Evolutionary conservation across 1,284 basidiomycete species (phyloP).

Genomic region (Leccinum cinnamomeum): DNA sequence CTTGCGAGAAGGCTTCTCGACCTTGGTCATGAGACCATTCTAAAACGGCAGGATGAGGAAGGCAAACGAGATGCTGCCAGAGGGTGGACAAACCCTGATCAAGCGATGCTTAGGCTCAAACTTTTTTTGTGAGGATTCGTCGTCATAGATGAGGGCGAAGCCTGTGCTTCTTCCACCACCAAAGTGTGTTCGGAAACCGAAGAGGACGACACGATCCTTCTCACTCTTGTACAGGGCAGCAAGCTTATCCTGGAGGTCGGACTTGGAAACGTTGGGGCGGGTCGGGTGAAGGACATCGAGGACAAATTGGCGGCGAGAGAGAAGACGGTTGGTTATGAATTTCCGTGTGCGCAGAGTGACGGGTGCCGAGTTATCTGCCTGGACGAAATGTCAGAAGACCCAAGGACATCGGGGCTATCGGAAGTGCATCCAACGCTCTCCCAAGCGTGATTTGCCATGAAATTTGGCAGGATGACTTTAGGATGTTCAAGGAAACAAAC

Average conservation of each 20-base stretch:
- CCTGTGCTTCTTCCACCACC: conserved; percentile 98
- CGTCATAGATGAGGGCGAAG: conserved; percentile 98
- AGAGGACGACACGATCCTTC: conserved; percentile 75
- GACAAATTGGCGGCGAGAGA: conserved; percentile 91
- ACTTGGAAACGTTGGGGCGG: conserved; percentile 92
- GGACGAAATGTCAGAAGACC: conserved; percentile 19
- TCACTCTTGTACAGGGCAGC: conserved; percentile 78
- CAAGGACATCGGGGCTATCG: conserved; percentile 21
- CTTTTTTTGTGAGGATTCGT: conserved; percentile 91
- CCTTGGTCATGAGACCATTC: conserved; percentile 84
- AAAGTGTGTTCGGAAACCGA: conserved; percentile 89
- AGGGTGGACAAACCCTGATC: conserved; percentile 71
- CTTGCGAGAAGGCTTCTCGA: conserved; percentile 93
- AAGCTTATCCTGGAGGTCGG: conserved; percentile 93
- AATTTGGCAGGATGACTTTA: conserved; percentile 1
- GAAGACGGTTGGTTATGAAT: conserved; percentile 99
- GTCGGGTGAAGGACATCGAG: conserved; percentile 96
- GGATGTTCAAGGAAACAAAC: conserved; percentile 4
- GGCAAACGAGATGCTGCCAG: background rate
- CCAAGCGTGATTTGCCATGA: conserved; percentile 6
- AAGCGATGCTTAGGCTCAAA: conserved; percentile 98
- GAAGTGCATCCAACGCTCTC: conserved; percentile 25
- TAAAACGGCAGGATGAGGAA: conserved; percentile 36
- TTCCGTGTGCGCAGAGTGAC: conserved; percentile 98
- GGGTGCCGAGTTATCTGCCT: conserved; percentile 86